These are phyloP conservation scores for Coleophoma cylindrospora DNA, from an alignment of 2,329 filamentous ascomycete species.

Conservation along the genomic window DNA sequence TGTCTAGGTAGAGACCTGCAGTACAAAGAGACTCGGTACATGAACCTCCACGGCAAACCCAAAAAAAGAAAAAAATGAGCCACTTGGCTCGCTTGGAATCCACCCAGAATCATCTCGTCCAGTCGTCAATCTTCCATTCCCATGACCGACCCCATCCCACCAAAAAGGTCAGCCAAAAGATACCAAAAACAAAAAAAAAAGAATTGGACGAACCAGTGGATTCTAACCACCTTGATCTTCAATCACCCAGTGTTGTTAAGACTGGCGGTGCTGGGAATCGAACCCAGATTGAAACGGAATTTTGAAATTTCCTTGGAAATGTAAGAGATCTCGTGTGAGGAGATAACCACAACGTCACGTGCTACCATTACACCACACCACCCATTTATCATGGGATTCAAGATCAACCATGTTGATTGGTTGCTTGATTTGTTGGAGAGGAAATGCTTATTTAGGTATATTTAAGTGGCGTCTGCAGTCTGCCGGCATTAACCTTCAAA, in stretches of 20 bases:
- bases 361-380: neutral
- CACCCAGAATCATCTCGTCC: no score
- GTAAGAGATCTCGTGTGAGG: neutral
- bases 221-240: neutral
- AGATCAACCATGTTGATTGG: neutral
- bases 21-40: no score
- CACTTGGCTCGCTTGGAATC: no score
- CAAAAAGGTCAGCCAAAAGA: no score
- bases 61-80: no score
- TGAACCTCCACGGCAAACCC: no score
- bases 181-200: neutral
- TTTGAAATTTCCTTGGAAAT: neutral
- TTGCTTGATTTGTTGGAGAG: neutral
- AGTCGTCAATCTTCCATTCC: no score
- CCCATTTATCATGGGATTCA: neutral
- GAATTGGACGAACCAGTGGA: neutral
- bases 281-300: neutral
- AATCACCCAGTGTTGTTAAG: neutral
- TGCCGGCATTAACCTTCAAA: no score
- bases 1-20: no score
- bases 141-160: no score
- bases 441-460: no score
- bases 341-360: neutral
- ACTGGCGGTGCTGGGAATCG: neutral
- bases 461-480: no score